Percentiles rank a stretch among this genome's conserved stretches.
phyloP scores from a whole-genome alignment of 139 green algal genomes.

The Gonium pectorale region DNA sequence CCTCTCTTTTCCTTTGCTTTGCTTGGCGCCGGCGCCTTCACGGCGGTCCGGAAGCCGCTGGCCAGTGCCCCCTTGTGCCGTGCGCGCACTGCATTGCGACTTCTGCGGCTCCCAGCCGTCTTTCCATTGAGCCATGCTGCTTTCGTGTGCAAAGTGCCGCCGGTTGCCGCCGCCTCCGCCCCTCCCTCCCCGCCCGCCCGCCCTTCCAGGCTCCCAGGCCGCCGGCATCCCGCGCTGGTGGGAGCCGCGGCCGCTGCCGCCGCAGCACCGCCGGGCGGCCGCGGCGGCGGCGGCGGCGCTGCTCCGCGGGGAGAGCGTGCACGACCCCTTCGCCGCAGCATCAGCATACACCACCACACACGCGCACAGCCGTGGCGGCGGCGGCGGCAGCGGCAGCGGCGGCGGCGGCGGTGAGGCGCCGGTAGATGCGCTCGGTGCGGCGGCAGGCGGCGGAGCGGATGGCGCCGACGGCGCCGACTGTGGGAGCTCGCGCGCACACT shows the following conservation, averaged over 20 bases:
- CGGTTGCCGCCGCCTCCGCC: too few relatives aligned
- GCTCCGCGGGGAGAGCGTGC: neutral
- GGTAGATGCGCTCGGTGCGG: neutral
- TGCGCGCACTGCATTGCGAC: too few relatives aligned
- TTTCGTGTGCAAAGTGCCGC: too few relatives aligned
- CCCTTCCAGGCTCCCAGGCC: neutral
- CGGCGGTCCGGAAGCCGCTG: too few relatives aligned
- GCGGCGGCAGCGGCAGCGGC: neutral
- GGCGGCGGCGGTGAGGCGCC: neutral
- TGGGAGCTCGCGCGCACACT: too few relatives aligned
- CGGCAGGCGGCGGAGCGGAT: neutral
- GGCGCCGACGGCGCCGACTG: neutral
- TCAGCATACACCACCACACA: neutral
- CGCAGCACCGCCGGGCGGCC: neutral
- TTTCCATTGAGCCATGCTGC: too few relatives aligned
- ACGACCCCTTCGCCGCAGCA: neutral
- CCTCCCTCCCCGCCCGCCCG: too few relatives aligned
- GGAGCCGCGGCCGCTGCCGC: neutral
- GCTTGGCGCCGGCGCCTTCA: too few relatives aligned
- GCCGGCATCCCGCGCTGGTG: conserved; percentile 19
- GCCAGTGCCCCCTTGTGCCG: too few relatives aligned
- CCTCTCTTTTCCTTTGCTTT: too few relatives aligned
- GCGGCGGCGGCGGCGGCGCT: neutral
- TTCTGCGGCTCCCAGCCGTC: too few relatives aligned
- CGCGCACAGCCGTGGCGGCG: neutral